Base-by-base conservation (phyloP, 139 green algal genomes). In the Micromonas pusilla region DNA sequence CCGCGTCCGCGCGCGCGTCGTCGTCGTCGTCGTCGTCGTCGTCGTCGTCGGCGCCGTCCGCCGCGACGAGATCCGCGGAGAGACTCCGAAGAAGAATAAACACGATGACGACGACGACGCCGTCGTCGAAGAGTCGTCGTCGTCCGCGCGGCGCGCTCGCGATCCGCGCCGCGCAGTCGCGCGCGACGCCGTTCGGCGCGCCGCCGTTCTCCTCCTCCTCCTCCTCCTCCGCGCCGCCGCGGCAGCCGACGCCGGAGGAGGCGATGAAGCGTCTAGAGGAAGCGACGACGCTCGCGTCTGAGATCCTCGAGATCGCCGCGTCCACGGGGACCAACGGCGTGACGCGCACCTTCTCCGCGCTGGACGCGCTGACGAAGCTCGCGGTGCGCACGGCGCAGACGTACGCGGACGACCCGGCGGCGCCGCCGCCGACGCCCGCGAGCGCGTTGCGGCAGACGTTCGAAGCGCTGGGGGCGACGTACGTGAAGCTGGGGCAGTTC, bases 401-500 rank as follows among this genome's bases (percentile, higher is more conserved):
- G 1, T 6, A 31, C 30, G 38, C 60, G 36, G 0, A 34, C 25
- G 31, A 16, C 33, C 23, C 52, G 9, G 34, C 37, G 25, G 2
- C 25, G 20, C 45, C 16, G 9, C 9, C 9, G 9, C 9, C 16
- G 9, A 63, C 34, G 31, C 79, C 76, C 13, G 77, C 86, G 78
- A 34, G 73, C 82, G 19, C 93, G 28, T 71, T 97, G 52, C 76
- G 92, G 0, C 88, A 88, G 82, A 87, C 98, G 2, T 99, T 98
- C 83, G 95, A 99, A 85, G 73, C 85, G 30, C 81, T 99, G 37
- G 95, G 95, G 28, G 89, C 90, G 5, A 97, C 93, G 4, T 97
- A 97, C 81, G 92, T 97, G 73, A 97, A 98, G 85, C 86, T 97
- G 4, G 88, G 87, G 13, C 89, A 95, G 81, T 96, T 97, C 82